Conservation (phyloP, 2,329 filamentous ascomycete genomes). For the Basipetospora chlamydospora region DNA sequence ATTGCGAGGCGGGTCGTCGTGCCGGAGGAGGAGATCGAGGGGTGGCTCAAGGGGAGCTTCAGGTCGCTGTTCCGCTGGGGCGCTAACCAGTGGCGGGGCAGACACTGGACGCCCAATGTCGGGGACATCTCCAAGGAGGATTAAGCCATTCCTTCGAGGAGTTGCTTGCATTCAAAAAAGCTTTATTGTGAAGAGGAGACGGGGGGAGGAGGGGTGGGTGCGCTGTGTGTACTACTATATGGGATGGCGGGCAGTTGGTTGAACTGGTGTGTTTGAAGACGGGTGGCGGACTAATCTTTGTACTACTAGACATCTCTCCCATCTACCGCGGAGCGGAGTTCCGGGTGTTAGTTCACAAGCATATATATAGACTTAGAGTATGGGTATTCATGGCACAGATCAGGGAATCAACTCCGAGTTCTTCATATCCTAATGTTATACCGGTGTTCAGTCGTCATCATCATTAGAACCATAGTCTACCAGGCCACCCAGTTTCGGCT, state of each 20-base stretch:
- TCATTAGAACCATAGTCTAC: slow-evolving; percentile 44
- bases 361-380: slow-evolving; percentile 5
- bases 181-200: too few species aligned
- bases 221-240: background rate
- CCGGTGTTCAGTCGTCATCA: background rate
- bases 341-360: background rate
- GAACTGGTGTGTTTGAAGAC: background rate
- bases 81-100: slow-evolving; percentile 20
- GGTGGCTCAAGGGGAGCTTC: slow-evolving; percentile 48
- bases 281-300: background rate
- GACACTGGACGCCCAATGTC: slow-evolving; percentile 24
- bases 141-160: slow-evolving; percentile 9
- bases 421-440: too few species aligned
- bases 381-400: slow-evolving; percentile 1
- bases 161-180: too few species aligned
- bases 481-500: slow-evolving; percentile 20
- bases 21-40: slow-evolving; percentile 54
- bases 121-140: slow-evolving; percentile 23
- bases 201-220: background rate
- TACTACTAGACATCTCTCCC: slow-evolving; percentile 1
- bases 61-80: slow-evolving; percentile 39
- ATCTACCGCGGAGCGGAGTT: background rate
- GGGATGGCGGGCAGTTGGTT: too few species aligned
- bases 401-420: too few species aligned
- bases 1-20: slow-evolving; percentile 47